These are phyloP conservation scores for Cryptococcus floricola DNA, from an alignment of 1,284 basidiomycete species.

Conservation along the genomic window DNA sequence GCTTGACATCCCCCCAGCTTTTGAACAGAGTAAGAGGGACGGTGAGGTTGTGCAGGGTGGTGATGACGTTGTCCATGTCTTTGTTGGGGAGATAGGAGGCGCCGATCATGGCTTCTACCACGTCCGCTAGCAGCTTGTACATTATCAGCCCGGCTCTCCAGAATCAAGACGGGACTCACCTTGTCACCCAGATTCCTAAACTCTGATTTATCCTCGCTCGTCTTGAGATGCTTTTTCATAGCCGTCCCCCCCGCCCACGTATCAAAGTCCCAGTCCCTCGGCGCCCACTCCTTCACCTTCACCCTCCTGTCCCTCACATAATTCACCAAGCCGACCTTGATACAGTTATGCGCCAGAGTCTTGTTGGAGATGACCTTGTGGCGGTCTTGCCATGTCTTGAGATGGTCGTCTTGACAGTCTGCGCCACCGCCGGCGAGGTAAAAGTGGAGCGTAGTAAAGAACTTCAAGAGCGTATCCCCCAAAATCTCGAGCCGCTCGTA, in stretches of 20 bases:
- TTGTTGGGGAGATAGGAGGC: conserved; percentile 27
- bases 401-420: conserved; percentile 1
- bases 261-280: conserved; percentile 27
- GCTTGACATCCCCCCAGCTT: conserved; percentile 18
- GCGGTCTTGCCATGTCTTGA: conserved; percentile 17
- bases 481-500: conserved; percentile 45
- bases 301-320: conserved; percentile 26
- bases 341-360: conserved; percentile 16
- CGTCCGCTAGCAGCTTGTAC: conserved; percentile 37
- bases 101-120: conserved; percentile 38
- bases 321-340: conserved; percentile 23
- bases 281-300: conserved; percentile 25
- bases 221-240: background rate
- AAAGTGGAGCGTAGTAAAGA: conserved; percentile 23
- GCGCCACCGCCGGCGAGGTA: conserved; percentile 7
- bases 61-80: conserved; percentile 27
- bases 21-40: conserved; percentile 18
- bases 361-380: conserved; percentile 31
- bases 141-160: background rate
- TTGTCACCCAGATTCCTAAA: conserved; percentile 32
- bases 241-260: background rate
- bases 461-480: conserved; percentile 40
- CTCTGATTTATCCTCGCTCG: background rate
- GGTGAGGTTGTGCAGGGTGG: conserved; percentile 17
- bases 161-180: conserved; percentile 16